Percentiles rank a stretch among this genome's conserved stretches.
These are phyloP conservation scores for Iberis pinnata DNA, from an alignment of 345 rosid species.

Conservation along the genomic window DNA sequence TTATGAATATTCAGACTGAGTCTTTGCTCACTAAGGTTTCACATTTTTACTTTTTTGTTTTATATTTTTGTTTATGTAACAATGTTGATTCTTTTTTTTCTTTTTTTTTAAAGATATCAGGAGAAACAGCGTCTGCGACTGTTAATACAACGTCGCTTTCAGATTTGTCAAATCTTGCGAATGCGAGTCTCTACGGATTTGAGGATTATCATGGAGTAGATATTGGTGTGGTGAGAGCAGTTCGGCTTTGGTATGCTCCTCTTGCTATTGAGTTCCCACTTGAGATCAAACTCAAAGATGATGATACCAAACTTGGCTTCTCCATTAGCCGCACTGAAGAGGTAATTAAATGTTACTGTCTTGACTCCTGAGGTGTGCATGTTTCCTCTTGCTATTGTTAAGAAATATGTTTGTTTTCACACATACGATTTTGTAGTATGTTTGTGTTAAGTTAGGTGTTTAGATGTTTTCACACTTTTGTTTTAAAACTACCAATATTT, in stretches of 20 bases:
- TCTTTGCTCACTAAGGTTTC: conserved; percentile 88
- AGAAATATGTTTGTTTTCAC: too few species aligned
- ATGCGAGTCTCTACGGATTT: conserved; percentile 79
- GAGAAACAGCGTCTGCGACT: conserved; percentile 84
- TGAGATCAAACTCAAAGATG: conserved; percentile 66
- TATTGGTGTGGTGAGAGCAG: conserved; percentile 91
- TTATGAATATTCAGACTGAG: conserved; percentile 90
- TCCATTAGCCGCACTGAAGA: conserved; percentile 98
- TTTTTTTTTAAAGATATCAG: conserved; percentile 62
- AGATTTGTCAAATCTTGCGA: conserved; percentile 68
- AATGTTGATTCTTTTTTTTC: not conserved
- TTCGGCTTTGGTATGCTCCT: conserved; percentile 88
- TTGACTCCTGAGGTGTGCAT: too few species aligned
- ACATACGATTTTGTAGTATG: too few species aligned
- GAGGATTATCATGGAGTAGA: conserved; percentile 98
- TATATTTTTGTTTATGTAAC: not conserved
- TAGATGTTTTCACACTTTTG: too few species aligned
- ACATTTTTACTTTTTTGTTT: not conserved
- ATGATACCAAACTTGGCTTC: conserved; percentile 79
- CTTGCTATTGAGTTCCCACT: conserved; percentile 57
- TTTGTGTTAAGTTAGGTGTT: too few species aligned
- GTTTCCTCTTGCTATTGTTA: too few species aligned
- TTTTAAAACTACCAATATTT: too few species aligned
- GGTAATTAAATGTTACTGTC: too few species aligned
- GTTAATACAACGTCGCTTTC: conserved; percentile 78